Base-by-base conservation (phyloP, 139 green algal genomes). In the Micractinium sp. region DNA sequence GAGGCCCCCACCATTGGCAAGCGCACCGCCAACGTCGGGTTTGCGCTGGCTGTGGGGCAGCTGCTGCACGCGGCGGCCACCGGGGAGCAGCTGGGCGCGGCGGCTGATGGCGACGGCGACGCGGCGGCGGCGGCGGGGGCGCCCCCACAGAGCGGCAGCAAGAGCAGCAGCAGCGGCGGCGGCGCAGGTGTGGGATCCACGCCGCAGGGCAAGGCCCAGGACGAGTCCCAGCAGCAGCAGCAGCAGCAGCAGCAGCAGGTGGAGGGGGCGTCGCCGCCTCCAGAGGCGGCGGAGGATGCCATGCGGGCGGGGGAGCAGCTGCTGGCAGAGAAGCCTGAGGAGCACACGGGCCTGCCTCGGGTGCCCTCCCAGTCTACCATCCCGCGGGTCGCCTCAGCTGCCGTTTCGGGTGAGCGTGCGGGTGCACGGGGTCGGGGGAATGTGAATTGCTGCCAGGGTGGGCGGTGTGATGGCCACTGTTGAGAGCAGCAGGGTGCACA, bases 11-110 rank as follows among this genome's bases (percentile, higher is more conserved):
- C 35, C 35, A 81, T 90, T 3, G 90, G 90, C 78, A 85, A 66
- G 41, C 85, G 90, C 2, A 22, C 85, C 19, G 19, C 78, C 47
- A 77, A 88, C 53, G 78, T 89, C 29, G 90, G 85, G 14, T 92
- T 90, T 69, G 85, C 85, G n/a, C 38, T 90, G 29, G 84, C 90
- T 0, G 81, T 81, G 29, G 86, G 61, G 5, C 85, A 88, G 79
- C 16, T 90, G 67, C 84, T 92, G 85, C 56, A 79, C 15, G 41
- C 29, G 27, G 78, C 83, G 0, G 53, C 83, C 25, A 87, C 81
- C 4, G 88, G 88, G 29, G 60, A 84, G 23, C 27, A 33, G 74
- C 87, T 80, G 63, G 77, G 74, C 0, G 56, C 86, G 20, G 69
- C 69, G 19, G 69, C 69, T 39, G 66, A 27, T 20, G 66, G 60